These are phyloP conservation scores for Huntiella decipiens DNA, from an alignment of 2,329 filamentous ascomycete genomes.

Conservation along the genomic window DNA sequence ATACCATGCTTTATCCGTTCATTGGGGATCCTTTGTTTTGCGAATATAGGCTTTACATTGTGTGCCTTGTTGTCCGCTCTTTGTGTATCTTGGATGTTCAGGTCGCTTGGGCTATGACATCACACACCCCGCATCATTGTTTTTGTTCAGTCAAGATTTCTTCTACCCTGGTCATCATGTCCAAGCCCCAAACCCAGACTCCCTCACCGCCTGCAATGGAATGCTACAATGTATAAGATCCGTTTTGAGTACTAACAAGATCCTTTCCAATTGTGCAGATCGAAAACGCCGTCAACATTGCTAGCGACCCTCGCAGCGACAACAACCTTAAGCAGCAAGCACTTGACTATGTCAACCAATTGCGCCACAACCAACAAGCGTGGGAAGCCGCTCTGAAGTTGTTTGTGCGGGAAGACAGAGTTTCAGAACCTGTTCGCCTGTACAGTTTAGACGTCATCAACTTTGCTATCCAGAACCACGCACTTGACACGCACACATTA, in stretches of 20 bases:
- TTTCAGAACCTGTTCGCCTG: constrained; percentile 70
- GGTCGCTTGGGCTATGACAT: too few relatives aligned
- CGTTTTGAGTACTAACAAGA: too few relatives aligned
- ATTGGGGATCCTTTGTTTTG: too few relatives aligned
- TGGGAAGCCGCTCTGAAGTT: constrained; percentile 81
- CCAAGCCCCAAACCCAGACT: not conserved
- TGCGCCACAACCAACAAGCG: constrained; percentile 64
- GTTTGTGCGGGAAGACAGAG: constrained; percentile 59
- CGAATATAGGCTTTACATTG: too few relatives aligned
- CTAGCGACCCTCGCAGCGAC: constrained; percentile 64
- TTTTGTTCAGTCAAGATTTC: too few relatives aligned
- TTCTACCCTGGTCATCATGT: not conserved
- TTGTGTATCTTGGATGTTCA: too few relatives aligned
- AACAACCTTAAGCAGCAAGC: constrained; percentile 62
- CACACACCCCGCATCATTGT: not conserved
- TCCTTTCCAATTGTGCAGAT: constrained; percentile 33
- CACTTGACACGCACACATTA: constrained; percentile 54
- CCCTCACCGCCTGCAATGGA: not conserved
- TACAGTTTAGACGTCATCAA: constrained; percentile 87
- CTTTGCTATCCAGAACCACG: constrained; percentile 65
- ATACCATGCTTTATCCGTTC: too few relatives aligned
- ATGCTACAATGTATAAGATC: too few relatives aligned
- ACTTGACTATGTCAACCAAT: constrained; percentile 58
- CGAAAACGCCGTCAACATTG: constrained; percentile 88
- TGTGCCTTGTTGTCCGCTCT: too few relatives aligned